Evolutionary conservation across 108 stramenopile genomes (phyloP).

Genomic region (Hondaea fermentalgiana): DNA sequence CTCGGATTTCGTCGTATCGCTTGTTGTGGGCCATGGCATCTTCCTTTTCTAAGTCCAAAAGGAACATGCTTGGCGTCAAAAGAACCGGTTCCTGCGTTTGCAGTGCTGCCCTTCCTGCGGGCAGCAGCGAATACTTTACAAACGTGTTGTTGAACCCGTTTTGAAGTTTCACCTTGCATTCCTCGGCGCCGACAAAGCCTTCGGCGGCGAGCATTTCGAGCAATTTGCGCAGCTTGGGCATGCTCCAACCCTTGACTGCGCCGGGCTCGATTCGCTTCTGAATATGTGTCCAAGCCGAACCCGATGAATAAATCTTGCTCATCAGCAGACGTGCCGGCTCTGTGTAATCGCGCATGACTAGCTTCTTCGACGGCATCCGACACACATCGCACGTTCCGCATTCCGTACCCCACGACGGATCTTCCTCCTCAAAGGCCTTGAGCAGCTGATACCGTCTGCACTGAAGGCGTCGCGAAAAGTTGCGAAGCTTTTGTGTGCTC

Average conservation of each 20-base stretch:
- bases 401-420: neutral
- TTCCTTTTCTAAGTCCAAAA: neutral
- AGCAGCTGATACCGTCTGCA: conserved; percentile 61
- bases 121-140: neutral
- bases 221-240: neutral
- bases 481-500: conserved; percentile 51
- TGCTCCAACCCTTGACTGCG: neutral
- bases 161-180: too few relatives aligned
- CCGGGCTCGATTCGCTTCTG: too few relatives aligned
- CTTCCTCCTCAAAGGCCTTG: conserved; percentile 54
- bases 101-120: neutral
- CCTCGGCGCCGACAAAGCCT: too few relatives aligned
- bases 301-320: too few relatives aligned
- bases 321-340: too few relatives aligned
- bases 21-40: neutral
- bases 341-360: neutral
- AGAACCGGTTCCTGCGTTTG: neutral
- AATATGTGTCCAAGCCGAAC: too few relatives aligned
- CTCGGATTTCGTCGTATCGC: neutral
- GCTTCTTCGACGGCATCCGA: neutral
- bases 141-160: neutral
- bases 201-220: neutral
- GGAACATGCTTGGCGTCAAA: neutral
- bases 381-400: neutral
- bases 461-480: conserved; percentile 44